Evolutionary conservation across 2,329 filamentous ascomycete species (phyloP).

Genomic region (Magnaporthiopsis rhizophila): DNA sequence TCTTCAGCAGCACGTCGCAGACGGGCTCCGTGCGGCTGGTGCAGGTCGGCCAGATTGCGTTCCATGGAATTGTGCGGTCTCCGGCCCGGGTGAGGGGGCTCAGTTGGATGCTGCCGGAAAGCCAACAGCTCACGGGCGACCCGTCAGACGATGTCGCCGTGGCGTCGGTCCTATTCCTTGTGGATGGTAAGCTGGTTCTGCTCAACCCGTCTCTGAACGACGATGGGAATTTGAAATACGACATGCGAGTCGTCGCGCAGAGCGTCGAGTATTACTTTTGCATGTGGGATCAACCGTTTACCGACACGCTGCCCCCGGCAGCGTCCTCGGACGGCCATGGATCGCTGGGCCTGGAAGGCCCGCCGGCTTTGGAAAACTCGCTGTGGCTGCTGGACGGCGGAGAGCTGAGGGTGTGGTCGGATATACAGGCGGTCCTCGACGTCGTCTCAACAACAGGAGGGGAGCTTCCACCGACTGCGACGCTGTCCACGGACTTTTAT

Average conservation of each 20-base stretch:
- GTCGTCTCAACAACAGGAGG: constrained; percentile 48
- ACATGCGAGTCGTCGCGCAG: constrained; percentile 94
- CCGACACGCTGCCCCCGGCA: constrained; percentile 12
- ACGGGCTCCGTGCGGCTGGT: constrained; percentile 58
- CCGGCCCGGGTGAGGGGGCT: constrained; percentile 86
- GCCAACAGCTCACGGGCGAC: constrained; percentile 81
- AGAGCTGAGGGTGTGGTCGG: constrained; percentile 80
- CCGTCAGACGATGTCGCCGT: constrained; percentile 92
- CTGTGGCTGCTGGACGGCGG: constrained; percentile 91
- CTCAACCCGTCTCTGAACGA: constrained; percentile 80
- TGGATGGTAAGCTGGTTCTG: constrained; percentile 91
- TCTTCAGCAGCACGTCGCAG: constrained; percentile 46
- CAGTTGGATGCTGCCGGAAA: constrained; percentile 92
- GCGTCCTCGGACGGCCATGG: background rate
- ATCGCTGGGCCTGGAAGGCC: constrained; percentile 12
- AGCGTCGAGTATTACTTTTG: constrained; percentile 93
- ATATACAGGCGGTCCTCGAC: constrained; percentile 74
- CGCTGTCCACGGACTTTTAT: constrained; percentile 88
- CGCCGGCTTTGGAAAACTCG: constrained; percentile 65
- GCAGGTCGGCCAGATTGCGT: constrained; percentile 95
- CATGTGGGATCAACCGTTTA: constrained; percentile 72
- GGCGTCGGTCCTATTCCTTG: constrained; percentile 90
- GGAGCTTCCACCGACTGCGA: constrained; percentile 66
- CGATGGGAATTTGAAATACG: constrained; percentile 83
- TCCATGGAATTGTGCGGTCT: constrained; percentile 91